Conservation (phyloP, 2,329 filamentous ascomycete species). For the Aureobasidium uvarum region DNA sequence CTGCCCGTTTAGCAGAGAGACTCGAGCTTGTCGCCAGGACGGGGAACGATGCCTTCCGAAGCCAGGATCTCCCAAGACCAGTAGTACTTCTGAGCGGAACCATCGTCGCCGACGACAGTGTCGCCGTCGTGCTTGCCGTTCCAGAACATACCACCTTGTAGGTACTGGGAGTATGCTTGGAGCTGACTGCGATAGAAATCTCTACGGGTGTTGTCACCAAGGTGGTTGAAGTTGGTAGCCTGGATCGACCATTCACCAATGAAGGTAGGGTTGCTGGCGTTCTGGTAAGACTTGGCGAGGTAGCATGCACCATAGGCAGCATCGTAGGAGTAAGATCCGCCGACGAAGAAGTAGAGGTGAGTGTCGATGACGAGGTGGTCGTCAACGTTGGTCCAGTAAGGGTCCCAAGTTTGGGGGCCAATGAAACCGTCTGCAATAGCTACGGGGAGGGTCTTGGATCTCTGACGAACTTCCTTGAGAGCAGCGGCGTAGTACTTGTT, state of each 20-base stretch:
- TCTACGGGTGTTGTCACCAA: conserved; percentile 24
- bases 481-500: conserved; percentile 15
- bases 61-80: conserved; percentile 10
- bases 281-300: conserved; percentile 7
- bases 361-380: conserved; percentile 23
- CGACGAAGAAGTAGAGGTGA: conserved; percentile 25
- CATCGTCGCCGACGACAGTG: neutral
- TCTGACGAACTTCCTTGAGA: conserved; percentile 3
- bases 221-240: conserved; percentile 23
- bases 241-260: conserved; percentile 19
- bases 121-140: conserved; percentile 18
- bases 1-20: neutral
- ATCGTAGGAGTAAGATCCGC: neutral
- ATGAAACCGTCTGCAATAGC: conserved; percentile 21
- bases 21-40: conserved; percentile 6
- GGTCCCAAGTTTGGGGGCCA: conserved; percentile 20
- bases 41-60: neutral
- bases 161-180: conserved; percentile 4
- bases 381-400: conserved; percentile 17
- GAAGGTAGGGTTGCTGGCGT: conserved; percentile 18
- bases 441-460: conserved; percentile 23
- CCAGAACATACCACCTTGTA: conserved; percentile 19
- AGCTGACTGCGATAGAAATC: conserved; percentile 18
- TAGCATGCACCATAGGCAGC: conserved; percentile 8
- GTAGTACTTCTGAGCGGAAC: conserved; percentile 5